phyloP scores from a whole-genome alignment of 2,329 filamentous ascomycete species.

The Phaeomoniella chlamydospora region DNA sequence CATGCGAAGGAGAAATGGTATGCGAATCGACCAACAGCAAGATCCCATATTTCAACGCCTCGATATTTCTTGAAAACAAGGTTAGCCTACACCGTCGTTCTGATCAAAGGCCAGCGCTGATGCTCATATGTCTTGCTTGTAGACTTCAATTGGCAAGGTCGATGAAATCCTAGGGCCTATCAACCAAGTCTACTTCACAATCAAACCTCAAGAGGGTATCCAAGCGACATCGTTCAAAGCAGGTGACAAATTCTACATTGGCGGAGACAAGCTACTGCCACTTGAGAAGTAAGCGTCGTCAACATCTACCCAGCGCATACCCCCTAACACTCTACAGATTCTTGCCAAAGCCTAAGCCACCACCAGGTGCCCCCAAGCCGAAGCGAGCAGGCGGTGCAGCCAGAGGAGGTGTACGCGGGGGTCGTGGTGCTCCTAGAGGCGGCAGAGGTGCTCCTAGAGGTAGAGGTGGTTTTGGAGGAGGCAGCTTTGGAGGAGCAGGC shows the following conservation, averaged over 20 bases:
- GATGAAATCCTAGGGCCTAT: constrained; percentile 96
- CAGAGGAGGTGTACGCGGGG: constrained; percentile 12
- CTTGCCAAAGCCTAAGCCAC: constrained; percentile 79
- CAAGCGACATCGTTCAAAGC: constrained; percentile 87
- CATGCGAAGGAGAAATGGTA: constrained; percentile 94
- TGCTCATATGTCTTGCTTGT: constrained; percentile 3
- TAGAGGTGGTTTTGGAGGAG: constrained; percentile 27
- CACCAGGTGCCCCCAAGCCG: constrained; percentile 49
- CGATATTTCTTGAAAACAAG: constrained; percentile 98
- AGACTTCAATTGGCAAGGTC: constrained; percentile 86
- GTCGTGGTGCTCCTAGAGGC: constrained; percentile 30
- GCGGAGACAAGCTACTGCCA: constrained; percentile 83
- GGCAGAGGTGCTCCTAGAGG: constrained; percentile 29
- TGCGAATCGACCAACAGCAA: constrained; percentile 92
- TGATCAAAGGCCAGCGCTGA: background rate
- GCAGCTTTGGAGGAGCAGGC: constrained; percentile 29
- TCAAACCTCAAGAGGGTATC: constrained; percentile 94
- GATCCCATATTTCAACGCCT: constrained; percentile 97
- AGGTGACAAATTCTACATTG: constrained; percentile 96
- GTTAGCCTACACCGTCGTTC: constrained; percentile 24
- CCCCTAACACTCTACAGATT: constrained; percentile 40
- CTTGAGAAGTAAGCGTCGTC: constrained; percentile 53
- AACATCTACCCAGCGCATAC: constrained; percentile 1
- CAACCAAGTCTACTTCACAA: constrained; percentile 96
- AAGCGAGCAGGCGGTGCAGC: constrained; percentile 52